phyloP scores from a whole-genome alignment of 1,139 yeast genomes.

The Magnusiomyces paraingens region DNA sequence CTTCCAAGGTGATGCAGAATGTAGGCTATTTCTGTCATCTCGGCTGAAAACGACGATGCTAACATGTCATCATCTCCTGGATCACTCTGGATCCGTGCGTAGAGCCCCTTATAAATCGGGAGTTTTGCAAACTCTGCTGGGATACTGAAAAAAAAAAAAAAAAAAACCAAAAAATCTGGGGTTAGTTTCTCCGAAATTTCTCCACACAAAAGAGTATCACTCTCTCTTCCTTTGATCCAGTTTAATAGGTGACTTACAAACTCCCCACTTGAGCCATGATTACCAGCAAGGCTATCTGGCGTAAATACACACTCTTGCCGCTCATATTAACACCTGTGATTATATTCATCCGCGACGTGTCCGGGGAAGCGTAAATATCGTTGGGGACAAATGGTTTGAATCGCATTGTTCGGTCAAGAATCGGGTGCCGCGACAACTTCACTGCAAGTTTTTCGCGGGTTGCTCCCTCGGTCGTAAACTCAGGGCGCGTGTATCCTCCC shows the following conservation, averaged over 20 bases:
- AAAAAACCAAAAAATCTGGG: slow-evolving; percentile 18
- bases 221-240: no score
- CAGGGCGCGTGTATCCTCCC: slow-evolving; percentile 34
- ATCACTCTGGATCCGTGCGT: slow-evolving; percentile 44
- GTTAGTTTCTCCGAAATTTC: no score
- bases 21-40: slow-evolving; percentile 44
- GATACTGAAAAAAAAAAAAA: slow-evolving; percentile 23
- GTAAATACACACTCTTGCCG: slow-evolving; percentile 47
- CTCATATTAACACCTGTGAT: slow-evolving; percentile 49
- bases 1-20: slow-evolving; percentile 33
- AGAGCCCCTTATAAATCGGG: slow-evolving; percentile 38
- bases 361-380: slow-evolving; percentile 33
- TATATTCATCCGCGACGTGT: slow-evolving; percentile 38
- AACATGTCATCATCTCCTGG: slow-evolving; percentile 39
- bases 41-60: slow-evolving; percentile 43
- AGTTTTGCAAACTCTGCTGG: slow-evolving; percentile 44
- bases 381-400: slow-evolving; percentile 34
- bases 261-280: slow-evolving; percentile 49
- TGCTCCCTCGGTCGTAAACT: slow-evolving; percentile 26
- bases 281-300: slow-evolving; percentile 41
- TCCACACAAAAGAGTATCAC: no score
- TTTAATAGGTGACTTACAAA: slow-evolving; percentile 5
- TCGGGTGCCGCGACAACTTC: slow-evolving; percentile 39
- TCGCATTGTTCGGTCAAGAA: slow-evolving; percentile 30
- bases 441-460: slow-evolving; percentile 27